Conservation (phyloP, 768 basidiomycete species). For the Filobasidium wieringae region DNA sequence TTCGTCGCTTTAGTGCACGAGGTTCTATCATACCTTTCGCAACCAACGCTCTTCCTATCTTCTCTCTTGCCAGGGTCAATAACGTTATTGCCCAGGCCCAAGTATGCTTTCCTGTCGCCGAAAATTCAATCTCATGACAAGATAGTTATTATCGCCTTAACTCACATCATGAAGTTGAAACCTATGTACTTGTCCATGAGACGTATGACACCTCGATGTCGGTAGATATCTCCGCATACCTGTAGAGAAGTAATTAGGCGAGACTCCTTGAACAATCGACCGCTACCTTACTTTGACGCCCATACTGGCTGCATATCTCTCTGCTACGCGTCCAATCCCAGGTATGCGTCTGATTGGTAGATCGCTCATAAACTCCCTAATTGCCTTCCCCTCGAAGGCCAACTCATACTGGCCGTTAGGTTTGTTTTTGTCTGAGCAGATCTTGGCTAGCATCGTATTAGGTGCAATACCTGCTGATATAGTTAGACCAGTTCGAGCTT, state of each 20-base stretch:
- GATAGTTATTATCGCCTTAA: neutral
- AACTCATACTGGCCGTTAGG: constrained; percentile 84
- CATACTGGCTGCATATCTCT: constrained; percentile 71
- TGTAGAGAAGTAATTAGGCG: constrained; percentile 30
- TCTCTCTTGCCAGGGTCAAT: constrained; percentile 66
- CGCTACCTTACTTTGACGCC: constrained; percentile 63
- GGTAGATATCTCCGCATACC: constrained; percentile 84
- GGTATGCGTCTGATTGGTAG: constrained; percentile 66
- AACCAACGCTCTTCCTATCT: constrained; percentile 82
- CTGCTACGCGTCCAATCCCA: constrained; percentile 81
- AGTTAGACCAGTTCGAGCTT: constrained; percentile 69
- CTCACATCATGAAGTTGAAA: constrained; percentile 55
- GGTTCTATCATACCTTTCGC: constrained; percentile 62
- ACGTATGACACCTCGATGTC: constrained; percentile 57
- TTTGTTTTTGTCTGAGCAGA: constrained; percentile 93
- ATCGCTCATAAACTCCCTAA: constrained; percentile 64
- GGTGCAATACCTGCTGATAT: constrained; percentile 93
- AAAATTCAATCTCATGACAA: neutral
- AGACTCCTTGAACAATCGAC: too few species aligned
- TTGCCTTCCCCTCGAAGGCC: constrained; percentile 51
- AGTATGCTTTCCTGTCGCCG: constrained; percentile 46
- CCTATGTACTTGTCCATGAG: constrained; percentile 85
- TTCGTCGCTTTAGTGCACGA: too few species aligned
- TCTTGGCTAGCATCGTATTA: constrained; percentile 95
- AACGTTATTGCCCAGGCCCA: constrained; percentile 74